Evolutionary conservation across 1,139 yeast genomes (phyloP).

Genomic region (Nakaseomyces glabratus): DNA sequence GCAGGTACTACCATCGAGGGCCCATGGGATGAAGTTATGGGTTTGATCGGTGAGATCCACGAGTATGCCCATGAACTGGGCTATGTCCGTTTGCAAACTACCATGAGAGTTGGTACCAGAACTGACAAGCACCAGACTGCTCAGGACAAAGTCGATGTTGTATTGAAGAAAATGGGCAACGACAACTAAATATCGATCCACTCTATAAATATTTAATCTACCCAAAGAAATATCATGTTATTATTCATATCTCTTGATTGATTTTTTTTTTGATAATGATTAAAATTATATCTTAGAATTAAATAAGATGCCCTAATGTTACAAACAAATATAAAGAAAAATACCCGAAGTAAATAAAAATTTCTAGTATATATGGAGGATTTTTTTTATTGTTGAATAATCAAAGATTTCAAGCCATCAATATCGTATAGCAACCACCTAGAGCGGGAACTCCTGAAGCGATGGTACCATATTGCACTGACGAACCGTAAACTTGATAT

Average conservation of each 20-base stretch:
- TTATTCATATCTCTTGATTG: background rate
- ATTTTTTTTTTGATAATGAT: background rate
- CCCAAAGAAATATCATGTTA: background rate
- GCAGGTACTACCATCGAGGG: constrained; percentile 90
- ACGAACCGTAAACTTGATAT: background rate
- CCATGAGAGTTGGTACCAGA: constrained; percentile 74
- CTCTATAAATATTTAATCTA: too few relatives aligned
- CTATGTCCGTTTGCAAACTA: constrained; percentile 70
- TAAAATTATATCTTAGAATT: background rate
- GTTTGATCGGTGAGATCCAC: constrained; percentile 70
- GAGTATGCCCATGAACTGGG: constrained; percentile 60
- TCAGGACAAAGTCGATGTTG: constrained; percentile 55
- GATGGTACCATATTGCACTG: too few relatives aligned
- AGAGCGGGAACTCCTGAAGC: too few relatives aligned
- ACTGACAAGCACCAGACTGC: constrained; percentile 60
- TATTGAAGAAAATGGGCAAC: constrained; percentile 33
- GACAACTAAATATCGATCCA: too few relatives aligned
- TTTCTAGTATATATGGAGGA: background rate
- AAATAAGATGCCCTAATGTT: constrained; percentile 5
- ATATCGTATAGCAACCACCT: too few relatives aligned
- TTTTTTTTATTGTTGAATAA: too few relatives aligned
- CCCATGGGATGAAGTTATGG: constrained; percentile 84
- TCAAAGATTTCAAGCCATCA: too few relatives aligned
- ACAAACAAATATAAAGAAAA: constrained; percentile 2
- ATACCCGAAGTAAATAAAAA: background rate